phyloP scores from a whole-genome alignment of 2,329 filamentous ascomycete genomes.

The Xylariaceae sp. region DNA sequence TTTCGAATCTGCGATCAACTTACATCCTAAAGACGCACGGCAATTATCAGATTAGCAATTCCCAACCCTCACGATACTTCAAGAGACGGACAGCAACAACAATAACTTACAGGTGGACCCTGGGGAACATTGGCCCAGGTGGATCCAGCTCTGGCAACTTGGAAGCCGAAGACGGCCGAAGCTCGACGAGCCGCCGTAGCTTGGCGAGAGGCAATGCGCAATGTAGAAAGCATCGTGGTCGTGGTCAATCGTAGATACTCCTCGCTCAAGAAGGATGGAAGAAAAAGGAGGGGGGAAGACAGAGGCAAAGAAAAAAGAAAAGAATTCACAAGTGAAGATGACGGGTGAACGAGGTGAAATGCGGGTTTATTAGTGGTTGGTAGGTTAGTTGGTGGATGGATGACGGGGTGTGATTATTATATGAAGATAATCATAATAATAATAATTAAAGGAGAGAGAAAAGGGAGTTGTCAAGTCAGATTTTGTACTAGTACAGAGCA shows the following conservation, averaged over 20 bases:
- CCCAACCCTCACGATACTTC: constrained; percentile 20
- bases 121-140: constrained; percentile 92
- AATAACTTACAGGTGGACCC: constrained; percentile 79
- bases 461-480: neutral
- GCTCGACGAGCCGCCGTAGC: constrained; percentile 47
- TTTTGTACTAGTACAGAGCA: too few relatives aligned
- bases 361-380: neutral
- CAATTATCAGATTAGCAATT: constrained; percentile 12
- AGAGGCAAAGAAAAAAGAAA: neutral
- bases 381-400: neutral
- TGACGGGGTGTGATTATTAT: neutral
- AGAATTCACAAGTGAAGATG: neutral
- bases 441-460: neutral
- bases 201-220: constrained; percentile 61
- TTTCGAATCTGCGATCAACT: constrained; percentile 31
- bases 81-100: constrained; percentile 32
- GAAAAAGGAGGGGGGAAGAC: neutral
- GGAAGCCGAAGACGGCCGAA: constrained; percentile 46
- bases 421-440: neutral
- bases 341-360: neutral
- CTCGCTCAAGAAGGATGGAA: neutral
- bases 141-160: constrained; percentile 67
- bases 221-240: constrained; percentile 61
- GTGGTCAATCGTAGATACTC: too few relatives aligned
- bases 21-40: constrained; percentile 46